phyloP scores from a whole-genome alignment of 441 rosid species.

The Adansonia gregorii region DNA sequence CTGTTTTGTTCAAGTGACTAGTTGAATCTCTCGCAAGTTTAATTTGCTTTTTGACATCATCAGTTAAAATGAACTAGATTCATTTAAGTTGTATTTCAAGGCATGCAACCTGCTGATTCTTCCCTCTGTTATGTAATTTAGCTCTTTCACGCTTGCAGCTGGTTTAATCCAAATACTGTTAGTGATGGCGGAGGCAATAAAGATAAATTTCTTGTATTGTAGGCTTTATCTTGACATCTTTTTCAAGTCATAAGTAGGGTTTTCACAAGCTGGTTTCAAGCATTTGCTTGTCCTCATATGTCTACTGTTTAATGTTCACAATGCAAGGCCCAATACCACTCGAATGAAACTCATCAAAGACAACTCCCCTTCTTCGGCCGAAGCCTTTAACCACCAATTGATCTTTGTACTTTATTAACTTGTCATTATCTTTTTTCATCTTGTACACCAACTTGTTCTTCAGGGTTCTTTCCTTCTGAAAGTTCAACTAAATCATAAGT shows the following conservation, averaged over 20 bases:
- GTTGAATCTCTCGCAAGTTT: neutral
- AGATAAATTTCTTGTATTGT: neutral
- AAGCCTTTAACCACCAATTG: too few relatives aligned
- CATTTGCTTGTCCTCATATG: neutral
- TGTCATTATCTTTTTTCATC: too few relatives aligned
- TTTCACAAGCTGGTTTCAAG: neutral
- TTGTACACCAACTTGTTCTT: too few relatives aligned
- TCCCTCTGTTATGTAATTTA: neutral
- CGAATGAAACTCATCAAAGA: too few relatives aligned
- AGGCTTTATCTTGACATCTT: neutral
- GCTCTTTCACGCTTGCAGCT: neutral
- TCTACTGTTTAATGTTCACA: neutral
- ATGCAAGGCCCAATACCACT: too few relatives aligned
- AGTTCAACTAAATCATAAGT: too few relatives aligned
- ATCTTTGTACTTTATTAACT: too few relatives aligned
- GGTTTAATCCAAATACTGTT: neutral
- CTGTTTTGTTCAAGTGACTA: neutral
- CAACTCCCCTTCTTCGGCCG: too few relatives aligned
- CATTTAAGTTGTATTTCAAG: neutral
- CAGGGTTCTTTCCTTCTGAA: too few relatives aligned
- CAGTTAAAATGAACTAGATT: neutral
- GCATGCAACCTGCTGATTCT: neutral
- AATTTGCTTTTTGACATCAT: neutral
- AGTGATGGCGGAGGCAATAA: neutral
- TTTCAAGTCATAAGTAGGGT: neutral